Base-by-base conservation (phyloP, 2,329 filamentous ascomycete species). In the Dactylellina sp. region DNA sequence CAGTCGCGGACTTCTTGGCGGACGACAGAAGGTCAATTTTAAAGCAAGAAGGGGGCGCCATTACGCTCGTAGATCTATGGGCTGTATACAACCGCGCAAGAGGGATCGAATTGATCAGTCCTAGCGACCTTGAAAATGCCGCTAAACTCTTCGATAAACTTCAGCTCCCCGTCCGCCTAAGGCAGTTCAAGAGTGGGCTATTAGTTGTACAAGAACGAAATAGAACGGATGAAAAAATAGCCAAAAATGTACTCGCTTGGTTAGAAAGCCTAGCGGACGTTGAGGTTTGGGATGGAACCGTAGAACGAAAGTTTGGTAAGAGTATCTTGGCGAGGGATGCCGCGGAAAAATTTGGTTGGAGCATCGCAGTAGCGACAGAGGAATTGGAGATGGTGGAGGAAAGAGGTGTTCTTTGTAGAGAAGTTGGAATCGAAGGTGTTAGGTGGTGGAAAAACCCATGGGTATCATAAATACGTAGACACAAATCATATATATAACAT, bases 351-450 rank as follows among this genome's bases (percentile, higher is more conserved):
- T 99, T 99, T 81, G 92, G 93, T 4, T 99, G 95, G 95, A 98
- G 95, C 80, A 90, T 99, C 6, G 95, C 95, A 7, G 94, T 99
- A 20, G 95, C 95, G 0, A 91, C 90, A 71, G 95, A 98, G 80
- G 95, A 99, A 82, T 84, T 99, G 11, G 91, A 97, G 80, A 97
- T 99, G 94, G 93, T 93, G 0, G 95, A 99, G 81, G 94, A 98
- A 80, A 88, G 87, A 64, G 95, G 95, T 0, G 88, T 89, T 1
- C 81, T 99, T 18, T 98, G 94, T 80, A 89, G 95, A 52, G 95
- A 99, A 80, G 93, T 96, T 78, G 90, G 92, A 2, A 87, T 98
- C 12, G 93, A 97, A 80, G 95, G 95, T 0, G 84, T 96, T 50
- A 90, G 90, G 78, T 99, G 96, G 81, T 99, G 95, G 95, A 89